Percentiles rank a stretch among this genome's conserved stretches.
These are phyloP conservation scores for Epichloe uncinata DNA, from an alignment of 2,329 filamentous ascomycete genomes.

Conservation along the genomic window DNA sequence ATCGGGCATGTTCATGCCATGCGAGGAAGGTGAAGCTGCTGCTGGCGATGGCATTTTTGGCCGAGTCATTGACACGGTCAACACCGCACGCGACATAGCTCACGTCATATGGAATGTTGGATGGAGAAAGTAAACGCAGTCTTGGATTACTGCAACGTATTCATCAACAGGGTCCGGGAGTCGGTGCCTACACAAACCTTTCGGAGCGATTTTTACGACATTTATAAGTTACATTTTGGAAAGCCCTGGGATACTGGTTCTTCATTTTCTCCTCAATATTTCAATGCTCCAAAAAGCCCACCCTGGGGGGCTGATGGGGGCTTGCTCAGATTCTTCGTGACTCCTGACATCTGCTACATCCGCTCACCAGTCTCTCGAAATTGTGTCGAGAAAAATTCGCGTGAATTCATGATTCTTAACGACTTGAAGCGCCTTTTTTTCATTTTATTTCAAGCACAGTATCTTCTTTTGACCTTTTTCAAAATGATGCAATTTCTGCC, in stretches of 20 bases:
- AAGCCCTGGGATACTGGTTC: neutral
- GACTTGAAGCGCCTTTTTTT: no score
- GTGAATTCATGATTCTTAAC: no score
- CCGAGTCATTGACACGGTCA: constrained; percentile 68
- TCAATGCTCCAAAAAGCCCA: neutral
- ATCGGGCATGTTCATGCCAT: constrained; percentile 87
- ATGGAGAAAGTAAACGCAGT: constrained; percentile 39
- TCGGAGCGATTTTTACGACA: neutral
- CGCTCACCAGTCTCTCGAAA: no score
- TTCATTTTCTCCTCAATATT: neutral
- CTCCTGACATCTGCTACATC: no score
- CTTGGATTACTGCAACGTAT: neutral
- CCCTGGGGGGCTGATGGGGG: no score
- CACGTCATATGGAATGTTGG: constrained; percentile 62
- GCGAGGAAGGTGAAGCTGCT: constrained; percentile 56
- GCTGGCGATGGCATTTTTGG: constrained; percentile 56
- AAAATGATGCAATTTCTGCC: neutral
- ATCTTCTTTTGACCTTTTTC: no score
- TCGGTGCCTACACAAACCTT: neutral
- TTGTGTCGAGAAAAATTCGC: no score
- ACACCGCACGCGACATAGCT: constrained; percentile 56
- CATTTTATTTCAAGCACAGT: no score
- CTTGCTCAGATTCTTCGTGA: no score
- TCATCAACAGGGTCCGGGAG: neutral
- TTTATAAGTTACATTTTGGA: neutral